Conservation (phyloP, 2,329 filamentous ascomycete species). For the Hymenoscyphus fructigenus region DNA sequence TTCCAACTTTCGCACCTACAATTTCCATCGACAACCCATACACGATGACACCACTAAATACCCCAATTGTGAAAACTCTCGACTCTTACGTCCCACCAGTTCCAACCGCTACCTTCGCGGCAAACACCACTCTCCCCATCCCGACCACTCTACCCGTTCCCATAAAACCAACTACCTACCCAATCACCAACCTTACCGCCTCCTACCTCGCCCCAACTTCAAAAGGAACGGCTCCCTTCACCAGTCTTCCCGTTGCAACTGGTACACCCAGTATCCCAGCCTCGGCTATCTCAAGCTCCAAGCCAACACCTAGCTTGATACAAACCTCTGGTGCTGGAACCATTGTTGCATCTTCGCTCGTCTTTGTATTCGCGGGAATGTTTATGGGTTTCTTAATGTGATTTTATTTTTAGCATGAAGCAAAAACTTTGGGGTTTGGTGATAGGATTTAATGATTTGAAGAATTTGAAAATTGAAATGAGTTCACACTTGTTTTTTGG, state of each 20-base stretch:
- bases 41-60: slow-evolving; percentile 1
- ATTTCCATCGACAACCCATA: slow-evolving; percentile 1
- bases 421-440: background rate
- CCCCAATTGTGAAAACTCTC: slow-evolving; percentile 13
- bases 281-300: background rate
- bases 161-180: background rate
- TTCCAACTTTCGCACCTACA: background rate
- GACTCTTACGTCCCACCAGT: background rate
- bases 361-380: background rate
- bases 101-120: background rate
- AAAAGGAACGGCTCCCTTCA: background rate
- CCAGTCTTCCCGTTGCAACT: background rate
- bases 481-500: too few species aligned
- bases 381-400: background rate
- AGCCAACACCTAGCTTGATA: background rate
- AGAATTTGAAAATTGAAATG: background rate
- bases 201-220: background rate
- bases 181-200: background rate
- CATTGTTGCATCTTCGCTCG: background rate
- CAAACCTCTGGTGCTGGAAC: background rate
- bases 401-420: background rate
- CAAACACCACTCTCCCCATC: background rate
- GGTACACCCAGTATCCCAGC: background rate
- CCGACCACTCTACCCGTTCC: background rate
- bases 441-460: background rate